Base-by-base conservation (phyloP, 257 asterid genomes). In the Solanum chmielewskii region DNA sequence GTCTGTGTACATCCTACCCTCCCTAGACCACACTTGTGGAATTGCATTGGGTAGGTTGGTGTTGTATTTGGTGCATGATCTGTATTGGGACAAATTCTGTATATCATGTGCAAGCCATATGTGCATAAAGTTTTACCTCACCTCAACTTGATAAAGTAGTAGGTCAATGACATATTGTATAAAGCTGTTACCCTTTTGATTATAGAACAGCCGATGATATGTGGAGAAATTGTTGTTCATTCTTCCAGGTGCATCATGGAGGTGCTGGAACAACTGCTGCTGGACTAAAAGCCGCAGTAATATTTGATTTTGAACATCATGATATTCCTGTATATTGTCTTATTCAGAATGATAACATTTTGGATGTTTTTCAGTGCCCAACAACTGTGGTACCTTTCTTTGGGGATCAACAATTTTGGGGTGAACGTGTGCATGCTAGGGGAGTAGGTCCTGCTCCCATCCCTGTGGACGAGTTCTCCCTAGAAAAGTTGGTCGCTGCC, bases 221-320 rank as follows among this genome's bases (percentile, higher is more conserved):
- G 56, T 74, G 42, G 90, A 52, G 68, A 81, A 18, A 49, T 31
- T 49, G 4, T 81, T 90, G 44, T 18, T 35, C 83, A 42, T 69
- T 88, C 77, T 88, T 47, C 47, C 89, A 96, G 98, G 98, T 95
- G 88, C 98, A 95, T 91, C 98, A 95, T 85, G 99, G 99, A 83
- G 98, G 99, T 62, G 98, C 99, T 64, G 99, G 98, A 86, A 96
- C 99, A 87, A 96, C 99, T 4, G 99, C 98, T 59, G 98, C 99
- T 23, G 98, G 99, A 83, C 98, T 96, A 81, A 95, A 94, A 93
- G 97, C 98, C 21, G 98, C 98, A 45, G 99, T 94, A 93, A 86
- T 77, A 49, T 11, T 45, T 87, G 11, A 84, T 86, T 31, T 35
- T 52, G 16, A 29, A 18, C 85, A 47, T 47, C 42, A 31, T 25